Base-by-base conservation (phyloP, 352 stramenopile species). In the Nothophytophthora sp. region DNA sequence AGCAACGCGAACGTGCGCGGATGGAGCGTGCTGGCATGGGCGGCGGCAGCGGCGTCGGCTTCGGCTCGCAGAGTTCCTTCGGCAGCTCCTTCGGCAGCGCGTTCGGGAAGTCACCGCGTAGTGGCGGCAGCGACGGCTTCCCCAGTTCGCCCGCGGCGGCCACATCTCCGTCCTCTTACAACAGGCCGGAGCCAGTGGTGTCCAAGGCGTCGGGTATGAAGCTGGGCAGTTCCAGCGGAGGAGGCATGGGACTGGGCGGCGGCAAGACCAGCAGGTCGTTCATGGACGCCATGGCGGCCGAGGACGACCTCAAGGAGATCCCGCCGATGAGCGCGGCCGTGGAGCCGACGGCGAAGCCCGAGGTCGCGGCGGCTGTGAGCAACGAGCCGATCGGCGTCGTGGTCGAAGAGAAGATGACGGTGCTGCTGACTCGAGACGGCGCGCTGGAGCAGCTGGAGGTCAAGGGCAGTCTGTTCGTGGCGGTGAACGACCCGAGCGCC, bases 381-480 rank as follows among this genome's bases (percentile, higher is more conserved):
- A 67, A 85, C 55, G 85, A 95, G 50, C 85, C 85, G 5, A 87
- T 95, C 50, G 81, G 81, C 33, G 77, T 79, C 4, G 79, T 91
- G 18, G 83, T 95, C 2, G 85, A 95, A 36, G 85, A 95, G 59
- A 95, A 95, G 55, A 89, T 95, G 49, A 91, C 80, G 37, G 85
- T 95, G 16, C 54, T 84, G 50, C 55, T 95, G 27, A 93, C 83
- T 30, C 85, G 85, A 46, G 85, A 95, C 38, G 85, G 85, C 18
- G 70, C 81, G 30, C 59, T 93, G 19, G 82, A 95, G 63, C 85
- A 95, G 58, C 58, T 95, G 13, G 85, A 95, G 59, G 74, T 95
- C 35, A 95, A 95, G 70, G 85, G 85, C 39, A 92, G 75, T 37
- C 65, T 95, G 66, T 95, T 78, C 41, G 82, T 95, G 55, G 86